Evolutionary conservation across 129 eudicot genomes (phyloP).

Genomic region (Artemisia tridentata): DNA sequence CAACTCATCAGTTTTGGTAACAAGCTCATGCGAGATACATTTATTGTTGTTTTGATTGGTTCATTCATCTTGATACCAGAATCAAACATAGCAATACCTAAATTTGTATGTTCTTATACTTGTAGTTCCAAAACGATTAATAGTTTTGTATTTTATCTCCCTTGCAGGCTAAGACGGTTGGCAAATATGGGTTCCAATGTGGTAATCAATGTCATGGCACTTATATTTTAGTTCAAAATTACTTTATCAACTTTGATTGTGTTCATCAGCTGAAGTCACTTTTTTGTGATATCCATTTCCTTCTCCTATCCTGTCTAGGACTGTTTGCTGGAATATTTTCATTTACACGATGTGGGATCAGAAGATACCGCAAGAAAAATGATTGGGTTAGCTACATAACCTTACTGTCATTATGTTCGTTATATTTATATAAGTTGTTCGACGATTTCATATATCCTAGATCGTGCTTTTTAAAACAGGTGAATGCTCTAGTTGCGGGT

Average conservation of each 20-base stretch:
- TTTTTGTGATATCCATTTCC: neutral
- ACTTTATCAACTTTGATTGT: neutral
- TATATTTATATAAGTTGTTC: neutral
- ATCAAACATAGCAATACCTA: conserved; percentile 1
- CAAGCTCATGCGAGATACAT: neutral
- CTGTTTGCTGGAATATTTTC: conserved; percentile 81
- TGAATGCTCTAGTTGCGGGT: conserved; percentile 76
- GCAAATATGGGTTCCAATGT: conserved; percentile 55
- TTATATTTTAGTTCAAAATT: neutral
- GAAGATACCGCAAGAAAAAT: conserved; percentile 59
- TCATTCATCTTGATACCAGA: neutral
- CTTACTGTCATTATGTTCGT: neutral
- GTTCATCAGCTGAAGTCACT: neutral
- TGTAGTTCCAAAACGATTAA: conserved; percentile 1
- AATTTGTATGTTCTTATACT: neutral
- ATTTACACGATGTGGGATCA: conserved; percentile 63
- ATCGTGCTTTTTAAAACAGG: conserved; percentile 34
- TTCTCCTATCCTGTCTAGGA: conserved; percentile 34
- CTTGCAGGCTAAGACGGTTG: conserved; percentile 62
- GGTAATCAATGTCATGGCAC: conserved; percentile 39
- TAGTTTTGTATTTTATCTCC: conserved; percentile 3
- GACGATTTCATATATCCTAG: too few species aligned
- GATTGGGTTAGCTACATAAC: conserved; percentile 65
- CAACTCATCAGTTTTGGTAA: neutral
- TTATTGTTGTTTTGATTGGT: neutral